These are phyloP conservation scores for Curvularia sp. DNA, from an alignment of 2,329 filamentous ascomycete genomes.

Conservation along the genomic window DNA sequence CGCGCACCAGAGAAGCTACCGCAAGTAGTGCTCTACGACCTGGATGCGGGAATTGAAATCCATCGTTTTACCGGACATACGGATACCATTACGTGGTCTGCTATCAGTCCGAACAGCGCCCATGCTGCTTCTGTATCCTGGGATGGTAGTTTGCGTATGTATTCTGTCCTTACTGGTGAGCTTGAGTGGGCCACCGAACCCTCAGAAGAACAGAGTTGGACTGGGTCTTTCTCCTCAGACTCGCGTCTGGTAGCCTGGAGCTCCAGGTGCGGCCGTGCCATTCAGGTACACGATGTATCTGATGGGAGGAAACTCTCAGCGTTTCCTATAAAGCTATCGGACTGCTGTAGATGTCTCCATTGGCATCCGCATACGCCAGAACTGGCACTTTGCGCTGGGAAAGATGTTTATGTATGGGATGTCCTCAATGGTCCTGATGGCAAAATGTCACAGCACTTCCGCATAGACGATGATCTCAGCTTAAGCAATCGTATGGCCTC, in stretches of 20 bases:
- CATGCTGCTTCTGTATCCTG: not conserved
- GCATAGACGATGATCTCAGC: conserved; percentile 17
- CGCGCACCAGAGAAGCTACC: not conserved
- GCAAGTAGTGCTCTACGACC: not conserved
- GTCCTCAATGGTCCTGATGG: not conserved
- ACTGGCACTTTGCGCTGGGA: not conserved
- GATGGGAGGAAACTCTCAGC: conserved; percentile 18
- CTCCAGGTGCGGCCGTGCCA: conserved; percentile 15
- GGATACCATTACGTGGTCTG: not conserved
- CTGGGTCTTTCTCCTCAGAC: conserved; percentile 37
- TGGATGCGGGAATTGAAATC: not conserved
- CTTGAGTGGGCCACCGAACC: conserved; percentile 30
- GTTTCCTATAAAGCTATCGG: not conserved
- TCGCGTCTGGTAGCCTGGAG: conserved; percentile 39
- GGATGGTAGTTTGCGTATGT: not conserved
- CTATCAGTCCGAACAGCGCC: not conserved
- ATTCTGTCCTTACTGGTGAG: conserved; percentile 23
- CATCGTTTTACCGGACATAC: not conserved
- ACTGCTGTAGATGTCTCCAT: not conserved
- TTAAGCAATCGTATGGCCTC: not conserved
- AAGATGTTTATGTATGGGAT: not conserved
- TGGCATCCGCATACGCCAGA: not conserved
- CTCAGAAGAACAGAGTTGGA: conserved; percentile 31
- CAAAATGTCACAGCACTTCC: conserved; percentile 27
- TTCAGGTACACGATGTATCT: conserved; percentile 30